Percentiles rank a stretch among this genome's conserved stretches.
Conservation (phyloP, 441 rosid species). For the Isatis lusitanica region DNA sequence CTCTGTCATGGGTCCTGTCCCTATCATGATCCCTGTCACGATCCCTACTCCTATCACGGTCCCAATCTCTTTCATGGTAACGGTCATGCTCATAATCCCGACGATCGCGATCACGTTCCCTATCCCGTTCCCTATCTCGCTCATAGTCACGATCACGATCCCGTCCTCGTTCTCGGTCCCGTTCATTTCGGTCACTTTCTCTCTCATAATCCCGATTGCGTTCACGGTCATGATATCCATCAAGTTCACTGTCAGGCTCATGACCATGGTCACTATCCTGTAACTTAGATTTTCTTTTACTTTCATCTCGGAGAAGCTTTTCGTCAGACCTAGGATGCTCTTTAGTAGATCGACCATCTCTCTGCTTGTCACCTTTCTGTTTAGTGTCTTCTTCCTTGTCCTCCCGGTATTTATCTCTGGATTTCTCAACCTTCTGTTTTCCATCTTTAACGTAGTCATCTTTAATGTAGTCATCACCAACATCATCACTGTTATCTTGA, state of each 20-base stretch:
- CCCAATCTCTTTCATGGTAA: constrained; percentile 41
- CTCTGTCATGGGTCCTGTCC: constrained; percentile 40
- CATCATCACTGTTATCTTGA: constrained; percentile 59
- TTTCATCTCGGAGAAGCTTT: constrained; percentile 59
- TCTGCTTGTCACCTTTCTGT: constrained; percentile 62
- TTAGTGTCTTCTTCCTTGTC: constrained; percentile 63
- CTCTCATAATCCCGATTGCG: constrained; percentile 36
- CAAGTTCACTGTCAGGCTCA: constrained; percentile 39
- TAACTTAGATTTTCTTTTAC: constrained; percentile 61
- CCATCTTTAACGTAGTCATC: constrained; percentile 60
- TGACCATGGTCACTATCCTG: constrained; percentile 51
- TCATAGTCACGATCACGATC: constrained; percentile 46
- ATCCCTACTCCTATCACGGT: constrained; percentile 45
- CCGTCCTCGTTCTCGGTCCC: constrained; percentile 37
- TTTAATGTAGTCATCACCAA: constrained; percentile 43
- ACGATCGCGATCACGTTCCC: constrained; percentile 46
- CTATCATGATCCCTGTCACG: constrained; percentile 41
- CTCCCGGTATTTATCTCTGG: constrained; percentile 48
- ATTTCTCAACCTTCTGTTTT: constrained; percentile 67
- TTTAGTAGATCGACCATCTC: constrained; percentile 61
- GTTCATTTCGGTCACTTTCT: constrained; percentile 33
- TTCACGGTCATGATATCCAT: constrained; percentile 35
- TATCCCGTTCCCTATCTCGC: constrained; percentile 43
- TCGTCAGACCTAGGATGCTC: constrained; percentile 67
- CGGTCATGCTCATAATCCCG: constrained; percentile 43